Evolutionary conservation across 345 rosid species (phyloP), one percentile per base, ranked within the genome.

Genomic region (Laguncularia racemosa): DNA sequence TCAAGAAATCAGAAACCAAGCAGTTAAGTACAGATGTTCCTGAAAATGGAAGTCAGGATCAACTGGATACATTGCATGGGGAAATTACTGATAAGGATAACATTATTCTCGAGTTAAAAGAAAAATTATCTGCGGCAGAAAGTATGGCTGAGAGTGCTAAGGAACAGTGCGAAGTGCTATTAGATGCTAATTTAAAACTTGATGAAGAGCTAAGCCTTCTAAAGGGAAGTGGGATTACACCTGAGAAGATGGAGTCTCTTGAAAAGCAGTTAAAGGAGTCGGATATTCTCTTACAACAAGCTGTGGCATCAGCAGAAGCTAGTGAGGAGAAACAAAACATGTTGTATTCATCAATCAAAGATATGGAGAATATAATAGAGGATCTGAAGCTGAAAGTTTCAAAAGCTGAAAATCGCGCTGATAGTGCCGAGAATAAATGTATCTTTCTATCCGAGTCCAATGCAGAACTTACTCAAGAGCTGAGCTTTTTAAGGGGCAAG

Each of bases 341-440:
- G 84, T 69, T 86, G 61, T 67, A 76, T 64, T 63, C 84, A 60
- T 78, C 95, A 13, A 84, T 93, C 62, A 55, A 60, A 56, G 97
- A 93, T 70, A 93, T 89, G 99, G 97, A 85, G 61, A 71, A 68
- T 66, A 61, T 83, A 69, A 93, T 93, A 12, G 87, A 83, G 68
- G 84, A 78, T 76, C 81, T 93, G 45, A 89, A 87, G 68, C 72
- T 63, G 52, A 89, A 83, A 76, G 91, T 75, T 68, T 59, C 58
- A 12, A 87, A 83, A 71, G 84, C 93, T 50, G 96, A 83, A 70
- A 72, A 64, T 67, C 77, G 80, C 44, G 96, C 91, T 63, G 95
- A 93, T 56, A 69, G 62, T 68, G 84, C 85, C 0, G 97, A 85
- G 65, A 95, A 83, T 46, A 89, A 87, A 70, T 75, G 92, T 62